Evolutionary conservation across 805 yeast species (phyloP).

Genomic region (Myxozyma vanderwaltii): DNA sequence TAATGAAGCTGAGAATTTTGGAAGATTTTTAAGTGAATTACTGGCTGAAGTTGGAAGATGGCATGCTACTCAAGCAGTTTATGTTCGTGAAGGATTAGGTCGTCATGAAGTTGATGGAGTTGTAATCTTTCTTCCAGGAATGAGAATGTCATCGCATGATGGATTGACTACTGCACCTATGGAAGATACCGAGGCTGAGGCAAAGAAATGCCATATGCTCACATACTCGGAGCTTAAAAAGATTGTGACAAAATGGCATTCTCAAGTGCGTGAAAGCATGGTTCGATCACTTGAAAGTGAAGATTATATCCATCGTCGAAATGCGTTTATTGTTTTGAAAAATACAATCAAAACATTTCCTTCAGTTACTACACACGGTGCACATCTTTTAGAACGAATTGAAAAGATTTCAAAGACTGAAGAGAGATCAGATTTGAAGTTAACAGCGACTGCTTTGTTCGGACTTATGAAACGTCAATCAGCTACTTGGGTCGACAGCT

Average conservation of each 20-base stretch:
- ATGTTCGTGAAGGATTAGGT: conserved; percentile 41
- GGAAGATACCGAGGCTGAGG: conserved; percentile 21
- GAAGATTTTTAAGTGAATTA: conserved; percentile 65
- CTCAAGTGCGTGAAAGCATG: conserved; percentile 50
- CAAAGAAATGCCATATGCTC: conserved; percentile 28
- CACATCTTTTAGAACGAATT: conserved; percentile 51
- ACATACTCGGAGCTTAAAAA: conserved; percentile 46
- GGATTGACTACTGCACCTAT: not conserved
- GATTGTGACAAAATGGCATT: conserved; percentile 59
- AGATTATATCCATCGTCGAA: conserved; percentile 78
- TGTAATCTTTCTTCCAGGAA: conserved; percentile 36
- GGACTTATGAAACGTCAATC: conserved; percentile 38
- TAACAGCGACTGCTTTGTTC: conserved; percentile 56
- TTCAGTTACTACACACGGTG: conserved; percentile 65
- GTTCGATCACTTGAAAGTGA: conserved; percentile 49
- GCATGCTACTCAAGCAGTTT: conserved; percentile 47
- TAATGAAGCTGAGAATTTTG: conserved; percentile 78
- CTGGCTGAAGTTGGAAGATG: conserved; percentile 51
- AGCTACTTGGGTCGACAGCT: conserved; percentile 35
- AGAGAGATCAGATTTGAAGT: conserved; percentile 73
- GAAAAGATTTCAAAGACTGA: conserved; percentile 56
- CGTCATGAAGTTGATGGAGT: conserved; percentile 30
- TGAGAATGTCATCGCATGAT: conserved; percentile 22
- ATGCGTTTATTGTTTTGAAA: conserved; percentile 75
- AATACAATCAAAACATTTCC: conserved; percentile 68